Base-by-base conservation (phyloP, 2,329 filamentous ascomycete genomes). In the Botrytis deweyae region DNA sequence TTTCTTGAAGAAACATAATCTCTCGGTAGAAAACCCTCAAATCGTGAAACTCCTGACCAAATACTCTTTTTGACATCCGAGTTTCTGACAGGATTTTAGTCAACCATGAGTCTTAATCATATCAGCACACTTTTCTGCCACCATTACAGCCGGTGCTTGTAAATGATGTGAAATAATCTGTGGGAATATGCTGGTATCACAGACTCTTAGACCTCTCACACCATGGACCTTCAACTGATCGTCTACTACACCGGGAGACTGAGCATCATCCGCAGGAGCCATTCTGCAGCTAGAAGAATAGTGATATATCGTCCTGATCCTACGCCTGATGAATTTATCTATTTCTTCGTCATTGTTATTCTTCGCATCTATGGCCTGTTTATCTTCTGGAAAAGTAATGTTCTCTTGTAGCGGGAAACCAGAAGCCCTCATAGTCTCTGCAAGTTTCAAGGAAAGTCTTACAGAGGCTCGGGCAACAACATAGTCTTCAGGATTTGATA, bases 181-280 rank as follows among this genome's bases (percentile, higher is more conserved):
- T 25, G 78, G 78, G 6, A 79, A 74, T 46, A 79, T 76, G 1
- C 77, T 73, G 14, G 76, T 77, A 77, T 80, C 78, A 29, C 77
- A 77, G 62, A 79, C 74, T 49, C 78, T 70, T 18, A 80, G 73
- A 58, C 76, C 77, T 38, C 71, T 73, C 2, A 76, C 77, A 22
- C 78, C 77, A 59, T 79, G 78, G 1, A 80, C 78, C 29, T 69
- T 66, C 29, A 80, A 75, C 58, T 76, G 72, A n/a, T 74, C 64
- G 70, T 79, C 77, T 25, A 79, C 78, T 4, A 80, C 78, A 2
- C 79, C 78, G 12, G 44, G 44, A 52, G 16, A 25, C 2, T 46
- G 10, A 1, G 18, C 29, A 33, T 46, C 65, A 38, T 36, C 44
- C 4, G 0, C 49, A 38, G 46, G 42, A 18, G 42, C 66, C 66